Percentiles rank a stretch among this genome's conserved stretches.
phyloP scores from a whole-genome alignment of 345 rosid species.

The Aethionema arabicum region DNA sequence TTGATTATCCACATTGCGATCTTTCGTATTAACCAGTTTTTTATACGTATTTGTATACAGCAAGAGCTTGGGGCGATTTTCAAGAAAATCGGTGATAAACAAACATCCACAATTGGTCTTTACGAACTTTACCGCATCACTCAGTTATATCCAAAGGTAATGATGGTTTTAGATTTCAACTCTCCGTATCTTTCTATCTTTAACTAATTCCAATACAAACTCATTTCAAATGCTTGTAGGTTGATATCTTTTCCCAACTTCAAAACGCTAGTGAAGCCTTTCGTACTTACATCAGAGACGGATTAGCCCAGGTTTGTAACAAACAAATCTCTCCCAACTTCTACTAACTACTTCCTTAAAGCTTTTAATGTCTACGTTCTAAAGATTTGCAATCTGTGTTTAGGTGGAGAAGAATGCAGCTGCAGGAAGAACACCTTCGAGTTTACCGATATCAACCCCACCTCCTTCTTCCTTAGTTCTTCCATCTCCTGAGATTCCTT shows the following conservation, averaged over 20 bases:
- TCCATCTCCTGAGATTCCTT: constrained; percentile 80
- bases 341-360: neutral
- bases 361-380: neutral
- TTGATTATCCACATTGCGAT: neutral
- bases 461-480: constrained; percentile 71
- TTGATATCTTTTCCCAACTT: constrained; percentile 94
- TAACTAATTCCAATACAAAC: constrained; percentile 3
- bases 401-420: constrained; percentile 99
- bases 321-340: constrained; percentile 14
- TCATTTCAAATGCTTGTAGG: constrained; percentile 48
- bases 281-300: constrained; percentile 97
- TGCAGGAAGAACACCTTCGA: constrained; percentile 94
- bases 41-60: constrained; percentile 36
- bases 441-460: constrained; percentile 86
- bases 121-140: constrained; percentile 94
- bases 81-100: constrained; percentile 98
- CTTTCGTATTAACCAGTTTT: neutral
- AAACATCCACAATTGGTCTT: constrained; percentile 91
- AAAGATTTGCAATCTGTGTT: constrained; percentile 17
- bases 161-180: constrained; percentile 11
- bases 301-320: constrained; percentile 85
- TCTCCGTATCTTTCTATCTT: neutral
- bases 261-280: constrained; percentile 99
- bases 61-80: constrained; percentile 99
- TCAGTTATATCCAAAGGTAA: constrained; percentile 90